Evolutionary conservation across 2,329 filamentous ascomycete species (phyloP), one percentile per base, ranked within the genome.

Genomic region (Drechslerella coelobrocha): DNA sequence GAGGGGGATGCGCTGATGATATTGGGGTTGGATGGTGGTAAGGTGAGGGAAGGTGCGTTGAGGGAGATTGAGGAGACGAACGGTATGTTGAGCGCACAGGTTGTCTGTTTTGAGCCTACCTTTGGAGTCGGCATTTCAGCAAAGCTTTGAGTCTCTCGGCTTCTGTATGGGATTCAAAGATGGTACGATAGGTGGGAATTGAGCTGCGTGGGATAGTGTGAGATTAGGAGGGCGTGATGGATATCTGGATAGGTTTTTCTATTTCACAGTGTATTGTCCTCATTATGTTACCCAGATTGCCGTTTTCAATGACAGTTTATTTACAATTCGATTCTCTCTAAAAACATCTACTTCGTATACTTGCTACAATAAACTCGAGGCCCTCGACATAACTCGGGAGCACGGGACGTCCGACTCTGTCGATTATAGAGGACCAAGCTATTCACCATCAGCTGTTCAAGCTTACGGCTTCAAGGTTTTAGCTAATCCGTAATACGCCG

Each of bases 1-100:
- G 45, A 19, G 45, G 76, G 87, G 45, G 90, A 93, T 79, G 90
- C 90, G 8, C 79, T 93, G 74, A 93, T 93, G 90, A 92, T 93
- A 75, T 75, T 93, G 54, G 89, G 90, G 0, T 86, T 93, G 8
- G 87, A 89, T 75, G 84, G 85, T 1, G 81, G 83, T 2, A 86
- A 92, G 17, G 83, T 83, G 0, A 83, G 83, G 59, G 83, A 85
- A 2, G 65, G 45, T 1, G 65, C 65, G 9, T 27, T 61, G 82
- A 85, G 12, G 79, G 82, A 29, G 79, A 81, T 75, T 79, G 80
- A 69, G 29, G 53, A 37, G 7, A 69, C 65, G 8, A 69, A 69
- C 27, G 65, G 65, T 2, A 69, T 69, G 57, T 27, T 69, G 19
- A 62, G 65, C 21, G 65, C 65, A 8, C 65, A 69, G 53, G 65